Base-by-base conservation (phyloP, 306 rosid species). In the Sicyos baderoa region DNA sequence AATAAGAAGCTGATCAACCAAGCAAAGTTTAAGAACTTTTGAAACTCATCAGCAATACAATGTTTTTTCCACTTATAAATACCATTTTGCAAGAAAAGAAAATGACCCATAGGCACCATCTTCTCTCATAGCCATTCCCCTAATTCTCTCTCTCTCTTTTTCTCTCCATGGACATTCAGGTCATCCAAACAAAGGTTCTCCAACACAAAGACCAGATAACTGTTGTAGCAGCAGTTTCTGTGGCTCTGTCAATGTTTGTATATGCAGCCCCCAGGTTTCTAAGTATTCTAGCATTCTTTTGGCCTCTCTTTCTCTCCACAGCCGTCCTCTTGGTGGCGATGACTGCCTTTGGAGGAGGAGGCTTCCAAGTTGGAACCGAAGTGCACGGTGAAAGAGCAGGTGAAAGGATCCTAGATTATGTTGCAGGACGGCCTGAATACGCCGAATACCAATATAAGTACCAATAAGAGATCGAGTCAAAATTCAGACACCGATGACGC, bases 241-340 rank as follows among this genome's bases (percentile, higher is more conserved):
- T 81, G 35, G 35, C 74, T 13, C 29, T 84, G 54, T 87, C 84
- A 40, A 75, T 84, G 59, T 1, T 84, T 35, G 49, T 87, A 9
- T 89, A 86, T 75, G 91, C 75, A 29, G 89, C 89, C 2, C 97
- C 95, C 1, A 54, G 82, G 52, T 50, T 89, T 44, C n/a, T 84
- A 9, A 79, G 59, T 63, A 81, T 91, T 67, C 23, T 91, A 72
- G 85, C 85, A 23, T 89, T 77, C 74, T 91, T 91, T 74, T 89
- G 91, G 97, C 96, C 95, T 44, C 85, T 92, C 55, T 83, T 92
- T 59, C 92, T 86, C 67, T 89, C 96, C 61, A 92, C 96, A 5
- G 78, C 91, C 6, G 80, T 86, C 0, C 85, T 92, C 63, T 62
- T 92, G 78, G 76, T 81, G n/a, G 61, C 72, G 18, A 78, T 84